Evolutionary conservation across 768 basidiomycete genomes (phyloP).

Genomic region (Leccinum obscurum): DNA sequence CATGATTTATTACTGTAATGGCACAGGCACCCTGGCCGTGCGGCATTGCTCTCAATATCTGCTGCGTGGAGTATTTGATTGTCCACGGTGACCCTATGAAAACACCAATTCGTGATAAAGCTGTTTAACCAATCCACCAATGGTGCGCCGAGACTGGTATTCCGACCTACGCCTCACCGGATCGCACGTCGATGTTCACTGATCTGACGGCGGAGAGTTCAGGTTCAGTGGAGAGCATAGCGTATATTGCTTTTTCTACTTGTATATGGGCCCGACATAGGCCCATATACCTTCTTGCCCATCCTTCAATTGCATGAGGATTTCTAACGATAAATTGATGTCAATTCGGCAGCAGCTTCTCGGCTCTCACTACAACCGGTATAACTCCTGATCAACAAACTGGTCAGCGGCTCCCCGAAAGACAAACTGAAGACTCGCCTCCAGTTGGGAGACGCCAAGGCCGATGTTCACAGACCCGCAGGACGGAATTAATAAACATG

Average conservation of each 20-base stretch:
- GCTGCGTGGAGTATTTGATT: too few species aligned
- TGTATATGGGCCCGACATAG: not conserved
- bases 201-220: slow-evolving; percentile 50
- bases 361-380: slow-evolving; percentile 24
- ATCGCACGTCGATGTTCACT: slow-evolving; percentile 44
- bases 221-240: slow-evolving; percentile 56
- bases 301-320: not conserved
- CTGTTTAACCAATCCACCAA: too few species aligned
- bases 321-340: not conserved
- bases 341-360: slow-evolving; percentile 14
- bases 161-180: slow-evolving; percentile 31
- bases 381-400: slow-evolving; percentile 22
- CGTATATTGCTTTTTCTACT: not conserved
- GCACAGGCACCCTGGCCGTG: too few species aligned
- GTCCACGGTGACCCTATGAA: too few species aligned
- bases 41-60: too few species aligned
- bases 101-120: too few species aligned
- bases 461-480: slow-evolving; percentile 46
- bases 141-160: too few species aligned
- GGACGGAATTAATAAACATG: slow-evolving; percentile 57
- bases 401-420: slow-evolving; percentile 4
- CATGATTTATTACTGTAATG: too few species aligned
- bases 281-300: not conserved
- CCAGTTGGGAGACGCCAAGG: slow-evolving; percentile 57
- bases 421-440: slow-evolving; percentile 41